Base-by-base conservation (phyloP, 2,329 filamentous ascomycete species). In the Cladorrhinum sp. region DNA sequence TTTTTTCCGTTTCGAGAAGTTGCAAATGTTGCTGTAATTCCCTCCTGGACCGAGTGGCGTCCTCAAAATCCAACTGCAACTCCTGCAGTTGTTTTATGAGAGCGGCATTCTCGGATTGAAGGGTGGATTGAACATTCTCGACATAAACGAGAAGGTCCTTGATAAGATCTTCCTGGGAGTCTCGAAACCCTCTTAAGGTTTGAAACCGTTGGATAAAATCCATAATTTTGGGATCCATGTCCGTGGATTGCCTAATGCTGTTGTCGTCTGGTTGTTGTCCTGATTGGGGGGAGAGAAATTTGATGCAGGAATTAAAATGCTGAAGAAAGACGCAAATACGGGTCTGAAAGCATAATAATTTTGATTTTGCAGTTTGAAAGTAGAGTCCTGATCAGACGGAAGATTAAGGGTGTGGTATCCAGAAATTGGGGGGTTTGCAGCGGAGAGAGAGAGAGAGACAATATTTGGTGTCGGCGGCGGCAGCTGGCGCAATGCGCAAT, bases 111-210 rank as follows among this genome's bases (percentile, higher is more conserved):
- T 86, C 80, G 36, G 73, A 67, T 21, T 73, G 74, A 3, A 82
- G 69, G 5, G 61, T 68, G 18, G 70, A 73, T 67, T 86, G 80
- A 54, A 82, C 61, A 14, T 67, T 67, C 61, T 84, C 75, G 64
- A 72, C 72, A 64, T 82, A 80, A 50, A 77, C 66, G 60, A 82
- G 69, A 28, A 83, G 72, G 62, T 83, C 80, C 81, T 83, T 79
- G 59, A 84, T 77, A 63, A 84, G 69, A 48, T 75, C 70, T 59
- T 82, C 76, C 49, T 71, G 77, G 14, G 68, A 72, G 39, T 79
- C 74, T 54, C 75, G 73, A 39, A 79, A 75, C 3, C 66, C 55
- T 62, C 79, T 76, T 51, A 83, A 71, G 39, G 71, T 67, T 51
- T 78, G 75, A 66, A 79, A 84, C 8, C 82, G 76, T 53, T 76